phyloP scores from a whole-genome alignment of 345 rosid species.

The Alliaria petiolata region DNA sequence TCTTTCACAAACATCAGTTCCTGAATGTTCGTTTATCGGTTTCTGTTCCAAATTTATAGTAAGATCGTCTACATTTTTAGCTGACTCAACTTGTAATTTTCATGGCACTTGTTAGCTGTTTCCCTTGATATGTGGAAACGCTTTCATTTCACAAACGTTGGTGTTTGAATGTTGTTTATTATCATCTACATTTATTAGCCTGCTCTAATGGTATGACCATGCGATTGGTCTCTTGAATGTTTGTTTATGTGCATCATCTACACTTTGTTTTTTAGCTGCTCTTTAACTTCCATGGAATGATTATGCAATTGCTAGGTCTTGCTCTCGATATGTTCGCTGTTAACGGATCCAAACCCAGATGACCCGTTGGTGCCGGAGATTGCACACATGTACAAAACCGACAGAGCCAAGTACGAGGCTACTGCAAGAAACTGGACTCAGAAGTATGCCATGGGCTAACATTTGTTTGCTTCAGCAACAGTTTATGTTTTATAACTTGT shows the following conservation, averaged over 20 bases:
- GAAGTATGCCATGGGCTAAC: constrained; percentile 29
- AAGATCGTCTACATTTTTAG: background rate
- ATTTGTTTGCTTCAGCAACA: background rate
- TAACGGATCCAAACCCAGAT: constrained; percentile 34
- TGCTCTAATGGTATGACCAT: background rate
- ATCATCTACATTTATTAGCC: background rate
- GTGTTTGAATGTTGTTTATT: background rate
- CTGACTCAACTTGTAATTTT: background rate
- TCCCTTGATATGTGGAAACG: background rate
- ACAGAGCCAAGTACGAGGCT: constrained; percentile 18
- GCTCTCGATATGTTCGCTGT: constrained; percentile 35
- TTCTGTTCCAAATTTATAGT: background rate
- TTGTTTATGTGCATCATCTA: background rate
- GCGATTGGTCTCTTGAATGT: background rate
- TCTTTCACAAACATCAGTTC: background rate
- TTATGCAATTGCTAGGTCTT: constrained; percentile 17
- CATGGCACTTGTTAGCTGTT: background rate
- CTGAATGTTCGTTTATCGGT: background rate
- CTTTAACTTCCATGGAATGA: background rate
- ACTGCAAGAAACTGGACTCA: constrained; percentile 32
- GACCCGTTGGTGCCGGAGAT: constrained; percentile 37
- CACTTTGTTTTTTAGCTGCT: background rate
- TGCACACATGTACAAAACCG: constrained; percentile 36
- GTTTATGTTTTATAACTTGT: background rate
- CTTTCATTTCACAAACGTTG: background rate